Percentiles rank a stretch among this genome's conserved stretches.
Conservation (phyloP, 2,329 filamentous ascomycete species). For the Fusarium sp. region DNA sequence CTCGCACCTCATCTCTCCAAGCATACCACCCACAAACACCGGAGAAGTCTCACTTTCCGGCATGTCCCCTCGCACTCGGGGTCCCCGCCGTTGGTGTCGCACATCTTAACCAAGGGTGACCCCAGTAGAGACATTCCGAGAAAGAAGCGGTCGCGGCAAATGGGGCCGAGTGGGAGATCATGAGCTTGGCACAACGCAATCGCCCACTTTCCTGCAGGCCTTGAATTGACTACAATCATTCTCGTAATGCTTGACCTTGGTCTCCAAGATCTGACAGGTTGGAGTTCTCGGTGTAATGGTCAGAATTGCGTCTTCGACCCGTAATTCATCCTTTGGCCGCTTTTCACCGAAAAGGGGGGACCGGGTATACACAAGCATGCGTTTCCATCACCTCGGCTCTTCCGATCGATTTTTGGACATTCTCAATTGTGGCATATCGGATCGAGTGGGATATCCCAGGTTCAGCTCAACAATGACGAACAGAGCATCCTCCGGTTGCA, state of each 20-base stretch:
- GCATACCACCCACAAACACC: not conserved
- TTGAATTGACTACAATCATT: not conserved
- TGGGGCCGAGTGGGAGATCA: slow-evolving; percentile 2
- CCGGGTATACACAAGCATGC: too few species aligned
- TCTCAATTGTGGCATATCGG: not conserved
- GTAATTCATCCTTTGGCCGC: not conserved
- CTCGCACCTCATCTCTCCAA: not conserved
- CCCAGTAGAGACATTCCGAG: not conserved
- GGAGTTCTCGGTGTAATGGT: not conserved
- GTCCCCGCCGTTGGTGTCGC: not conserved
- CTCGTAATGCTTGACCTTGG: not conserved
- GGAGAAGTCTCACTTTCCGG: not conserved
- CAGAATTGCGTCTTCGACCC: too few species aligned
- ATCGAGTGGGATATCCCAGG: not conserved
- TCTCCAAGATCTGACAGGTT: not conserved
- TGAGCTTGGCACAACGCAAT: not conserved
- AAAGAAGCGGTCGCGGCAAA: not conserved
- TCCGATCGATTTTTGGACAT: not conserved
- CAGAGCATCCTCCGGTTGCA: not conserved
- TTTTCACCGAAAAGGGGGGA: not conserved
- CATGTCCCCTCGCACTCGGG: not conserved
- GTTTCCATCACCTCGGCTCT: not conserved
- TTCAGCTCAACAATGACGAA: not conserved
- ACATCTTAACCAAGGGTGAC: not conserved
- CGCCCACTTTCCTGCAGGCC: not conserved